A percentile compares a stretch with the other conserved stretches of the same genome.
These are phyloP conservation scores for Aspergillus cavernicola DNA, from an alignment of 495 filamentous ascomycete species.

Conservation along the genomic window DNA sequence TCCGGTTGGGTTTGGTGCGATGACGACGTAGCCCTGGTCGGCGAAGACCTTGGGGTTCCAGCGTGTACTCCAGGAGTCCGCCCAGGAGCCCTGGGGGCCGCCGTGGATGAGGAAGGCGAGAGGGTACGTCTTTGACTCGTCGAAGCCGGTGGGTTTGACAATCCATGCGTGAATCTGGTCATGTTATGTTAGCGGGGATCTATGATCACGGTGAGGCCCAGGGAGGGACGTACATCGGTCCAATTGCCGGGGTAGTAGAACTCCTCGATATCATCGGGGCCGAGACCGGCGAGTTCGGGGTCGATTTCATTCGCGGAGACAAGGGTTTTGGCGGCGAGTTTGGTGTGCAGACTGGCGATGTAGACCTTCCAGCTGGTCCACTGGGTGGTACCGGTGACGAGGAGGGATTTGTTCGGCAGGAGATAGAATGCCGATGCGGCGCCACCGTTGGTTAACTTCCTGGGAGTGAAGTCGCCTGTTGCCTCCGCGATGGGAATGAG, in stretches of 20 bases:
- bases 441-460: slow-evolving; percentile 29
- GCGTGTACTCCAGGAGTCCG: slow-evolving; percentile 46
- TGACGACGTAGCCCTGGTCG: slow-evolving; percentile 55
- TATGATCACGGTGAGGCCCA: too few species aligned
- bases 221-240: slow-evolving; percentile 26
- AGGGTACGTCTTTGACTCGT: slow-evolving; percentile 46
- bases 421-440: slow-evolving; percentile 25
- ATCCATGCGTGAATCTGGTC: slow-evolving; percentile 48
- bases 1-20: slow-evolving; percentile 52
- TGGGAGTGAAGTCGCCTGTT: slow-evolving; percentile 27
- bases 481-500: slow-evolving; percentile 25
- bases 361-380: slow-evolving; percentile 37
- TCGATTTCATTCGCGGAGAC: slow-evolving; percentile 37
- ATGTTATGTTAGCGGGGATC: neutral
- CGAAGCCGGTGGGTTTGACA: slow-evolving; percentile 42
- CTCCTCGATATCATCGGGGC: slow-evolving; percentile 34
- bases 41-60: slow-evolving; percentile 54
- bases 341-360: slow-evolving; percentile 22
- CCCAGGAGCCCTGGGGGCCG: slow-evolving; percentile 49
- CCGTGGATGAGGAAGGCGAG: slow-evolving; percentile 50
- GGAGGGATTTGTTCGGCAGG: slow-evolving; percentile 28
- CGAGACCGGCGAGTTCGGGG: slow-evolving; percentile 26
- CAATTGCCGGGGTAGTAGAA: slow-evolving; percentile 35
- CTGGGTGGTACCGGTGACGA: slow-evolving; percentile 33
- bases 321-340: slow-evolving; percentile 23